phyloP scores from a whole-genome alignment of 179 eudicot species.

The Corrigiola litoralis region DNA sequence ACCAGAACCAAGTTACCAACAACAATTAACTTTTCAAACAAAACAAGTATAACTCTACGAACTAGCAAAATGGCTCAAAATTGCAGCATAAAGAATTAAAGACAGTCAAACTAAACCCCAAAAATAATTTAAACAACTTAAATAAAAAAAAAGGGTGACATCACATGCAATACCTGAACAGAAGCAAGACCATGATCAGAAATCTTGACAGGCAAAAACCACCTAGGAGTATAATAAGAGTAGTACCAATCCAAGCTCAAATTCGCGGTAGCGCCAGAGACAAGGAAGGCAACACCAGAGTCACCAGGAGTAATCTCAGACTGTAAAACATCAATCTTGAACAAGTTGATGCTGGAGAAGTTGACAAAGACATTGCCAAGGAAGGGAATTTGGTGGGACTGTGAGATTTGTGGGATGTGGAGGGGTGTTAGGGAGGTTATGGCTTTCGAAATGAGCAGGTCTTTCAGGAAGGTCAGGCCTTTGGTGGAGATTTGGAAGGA shows the following conservation, averaged over 20 bases:
- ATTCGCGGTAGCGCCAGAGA: slow-evolving; percentile 61
- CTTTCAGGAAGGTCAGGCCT: slow-evolving; percentile 65
- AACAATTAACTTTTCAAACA: too few relatives aligned
- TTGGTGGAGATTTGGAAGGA: slow-evolving; percentile 46
- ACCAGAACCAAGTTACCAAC: too few relatives aligned
- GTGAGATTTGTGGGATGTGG: slow-evolving; percentile 49
- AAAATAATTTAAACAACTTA: background rate
- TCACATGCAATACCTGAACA: slow-evolving; percentile 44
- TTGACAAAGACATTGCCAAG: slow-evolving; percentile 52
- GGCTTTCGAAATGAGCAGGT: slow-evolving; percentile 49
- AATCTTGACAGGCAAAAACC: slow-evolving; percentile 54
- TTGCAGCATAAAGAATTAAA: too few relatives aligned
- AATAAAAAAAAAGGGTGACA: background rate
- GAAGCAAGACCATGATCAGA: slow-evolving; percentile 76
- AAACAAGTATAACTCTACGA: too few relatives aligned
- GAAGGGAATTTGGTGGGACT: slow-evolving; percentile 50
- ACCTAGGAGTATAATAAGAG: slow-evolving; percentile 45
- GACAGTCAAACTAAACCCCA: background rate
- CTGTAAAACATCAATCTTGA: slow-evolving; percentile 35
- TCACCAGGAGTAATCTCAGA: slow-evolving; percentile 53
- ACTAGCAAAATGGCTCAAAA: too few relatives aligned
- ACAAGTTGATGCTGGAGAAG: slow-evolving; percentile 53
- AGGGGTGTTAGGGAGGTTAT: slow-evolving; percentile 54
- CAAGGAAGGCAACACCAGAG: slow-evolving; percentile 51
- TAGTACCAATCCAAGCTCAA: slow-evolving; percentile 74